Evolutionary conservation across 768 basidiomycete genomes (phyloP), one percentile per base, ranked within the genome.

Genomic region (Boletus tomentosulus): DNA sequence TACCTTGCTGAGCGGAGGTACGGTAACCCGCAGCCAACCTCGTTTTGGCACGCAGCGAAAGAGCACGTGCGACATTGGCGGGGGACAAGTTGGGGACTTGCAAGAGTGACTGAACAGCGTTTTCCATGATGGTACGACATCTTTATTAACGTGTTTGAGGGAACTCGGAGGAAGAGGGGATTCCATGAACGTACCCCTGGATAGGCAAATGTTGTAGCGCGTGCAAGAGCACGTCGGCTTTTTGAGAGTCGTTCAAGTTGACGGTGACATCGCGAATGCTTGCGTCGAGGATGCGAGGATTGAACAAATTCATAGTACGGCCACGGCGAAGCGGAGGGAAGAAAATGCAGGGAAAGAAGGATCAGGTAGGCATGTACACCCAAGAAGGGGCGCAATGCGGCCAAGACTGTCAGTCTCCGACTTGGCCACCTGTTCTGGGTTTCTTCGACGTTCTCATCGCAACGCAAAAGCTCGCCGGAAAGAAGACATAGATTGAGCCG

Each of bases 141-240:
- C 78, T 68, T 57, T 55, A 27, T 41, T 37, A 35, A 39, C 0
- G 4, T 16, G 37, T 4, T 31, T 59, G 28, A 63, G 55, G 39
- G 10, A 6, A n/a, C 38, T 41, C 27, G 46, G 50, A 19, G 19
- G 60, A 28, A 53, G 43, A n/a, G n/a, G n/a, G n/a, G n/a, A n/a
- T n/a, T n/a, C n/a, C n/a, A n/a, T n/a, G 4, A 6, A 69, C 80
- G 35, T 65, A 87, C 84, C 84, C 78, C 54, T 91, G 85, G 45
- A 78, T 75, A 48, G 85, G 82, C 55, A 96, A 81, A 62, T 86
- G 86, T 58, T 86, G 84, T 78, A 93, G 83, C n/a, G 90, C 91
- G 59, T 88, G 84, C 46, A 92, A 68, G 50, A 92, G 72, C 35
- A 88, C 76, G 53, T 85, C 85, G 19, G 79, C 84, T 66, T 88